Percentiles rank a stretch among this genome's conserved stretches.
phyloP scores from a whole-genome alignment of 768 basidiomycete genomes.

The Hemileccinum rubropunctum region DNA sequence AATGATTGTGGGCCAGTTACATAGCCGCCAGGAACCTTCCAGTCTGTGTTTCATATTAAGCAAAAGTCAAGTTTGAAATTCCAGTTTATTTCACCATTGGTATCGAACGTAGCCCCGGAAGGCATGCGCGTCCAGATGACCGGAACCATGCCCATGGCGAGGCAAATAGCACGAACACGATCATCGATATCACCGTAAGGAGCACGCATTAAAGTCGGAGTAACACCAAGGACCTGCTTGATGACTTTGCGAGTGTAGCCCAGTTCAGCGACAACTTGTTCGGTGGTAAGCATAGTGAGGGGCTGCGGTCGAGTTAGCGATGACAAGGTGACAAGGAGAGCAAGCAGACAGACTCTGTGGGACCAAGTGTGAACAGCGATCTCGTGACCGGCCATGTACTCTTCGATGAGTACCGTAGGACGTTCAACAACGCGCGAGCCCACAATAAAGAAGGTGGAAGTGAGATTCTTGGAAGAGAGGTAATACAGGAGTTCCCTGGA shows the following conservation, averaged over 20 bases:
- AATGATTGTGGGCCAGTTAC: conserved; percentile 65
- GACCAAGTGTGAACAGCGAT: conserved; percentile 92
- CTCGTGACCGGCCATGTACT: conserved; percentile 79
- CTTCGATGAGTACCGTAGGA: conserved; percentile 70
- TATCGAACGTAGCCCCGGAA: conserved; percentile 58
- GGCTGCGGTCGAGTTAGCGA: conserved; percentile 38
- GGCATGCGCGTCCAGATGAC: conserved; percentile 84
- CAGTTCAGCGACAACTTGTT: conserved; percentile 87
- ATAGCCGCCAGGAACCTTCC: conserved; percentile 80
- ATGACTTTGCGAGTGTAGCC: conserved; percentile 91
- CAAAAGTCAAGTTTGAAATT: background rate
- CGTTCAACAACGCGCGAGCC: conserved; percentile 82
- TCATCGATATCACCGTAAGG: conserved; percentile 89
- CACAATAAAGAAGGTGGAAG: conserved; percentile 89
- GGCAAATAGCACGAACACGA: conserved; percentile 85
- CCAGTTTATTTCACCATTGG: conserved; percentile 50
- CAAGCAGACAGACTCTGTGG: conserved; percentile 49
- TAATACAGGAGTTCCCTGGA: conserved; percentile 67
- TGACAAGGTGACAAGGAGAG: background rate
- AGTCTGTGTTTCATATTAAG: conserved; percentile 49
- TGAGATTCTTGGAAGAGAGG: conserved; percentile 58
- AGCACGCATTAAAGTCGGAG: conserved; percentile 75
- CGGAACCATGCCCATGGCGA: conserved; percentile 90
- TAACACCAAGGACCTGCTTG: conserved; percentile 69
- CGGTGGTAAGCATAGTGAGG: conserved; percentile 70